Conservation (phyloP, 2,329 filamentous ascomycete genomes). For the Seiridium unicorne region DNA sequence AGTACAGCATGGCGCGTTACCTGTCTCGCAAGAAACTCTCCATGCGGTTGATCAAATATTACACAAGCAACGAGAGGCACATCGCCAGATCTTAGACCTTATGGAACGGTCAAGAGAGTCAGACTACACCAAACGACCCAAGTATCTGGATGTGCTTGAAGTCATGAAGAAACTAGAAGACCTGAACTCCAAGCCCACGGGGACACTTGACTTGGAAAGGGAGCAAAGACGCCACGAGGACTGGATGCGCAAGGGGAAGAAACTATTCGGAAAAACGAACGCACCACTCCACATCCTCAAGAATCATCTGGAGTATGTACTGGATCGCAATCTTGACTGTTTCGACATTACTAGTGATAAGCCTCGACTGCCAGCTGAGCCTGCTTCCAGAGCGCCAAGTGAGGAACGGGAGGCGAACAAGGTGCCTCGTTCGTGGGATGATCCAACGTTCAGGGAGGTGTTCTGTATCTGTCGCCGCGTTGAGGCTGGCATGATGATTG, state of each 20-base stretch:
- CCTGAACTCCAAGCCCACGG: constrained; percentile 87
- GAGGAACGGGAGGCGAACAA: constrained; percentile 47
- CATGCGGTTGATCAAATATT: constrained; percentile 85
- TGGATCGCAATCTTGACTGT: constrained; percentile 85
- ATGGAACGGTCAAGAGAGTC: constrained; percentile 73
- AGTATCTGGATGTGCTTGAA: constrained; percentile 85
- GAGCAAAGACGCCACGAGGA: constrained; percentile 95
- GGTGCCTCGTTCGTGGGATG: constrained; percentile 53
- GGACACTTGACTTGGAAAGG: constrained; percentile 89
- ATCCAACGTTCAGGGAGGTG: constrained; percentile 70
- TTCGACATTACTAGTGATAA: constrained; percentile 85
- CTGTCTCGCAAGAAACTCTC: constrained; percentile 79
- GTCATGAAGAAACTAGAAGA: constrained; percentile 85
- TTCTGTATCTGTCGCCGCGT: constrained; percentile 95
- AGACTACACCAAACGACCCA: constrained; percentile 77
- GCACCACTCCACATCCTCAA: constrained; percentile 94
- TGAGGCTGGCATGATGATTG: constrained; percentile 99
- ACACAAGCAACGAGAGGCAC: constrained; percentile 92
- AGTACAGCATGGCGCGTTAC: constrained; percentile 66
- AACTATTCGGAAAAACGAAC: constrained; percentile 96
- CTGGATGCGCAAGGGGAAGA: constrained; percentile 98
- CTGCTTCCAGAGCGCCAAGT: constrained; percentile 78
- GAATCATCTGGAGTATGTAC: constrained; percentile 89
- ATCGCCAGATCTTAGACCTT: constrained; percentile 80
- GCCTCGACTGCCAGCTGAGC: constrained; percentile 86